These are phyloP conservation scores for Euphorbia celastroides DNA, from an alignment of 441 rosid species.

Conservation along the genomic window DNA sequence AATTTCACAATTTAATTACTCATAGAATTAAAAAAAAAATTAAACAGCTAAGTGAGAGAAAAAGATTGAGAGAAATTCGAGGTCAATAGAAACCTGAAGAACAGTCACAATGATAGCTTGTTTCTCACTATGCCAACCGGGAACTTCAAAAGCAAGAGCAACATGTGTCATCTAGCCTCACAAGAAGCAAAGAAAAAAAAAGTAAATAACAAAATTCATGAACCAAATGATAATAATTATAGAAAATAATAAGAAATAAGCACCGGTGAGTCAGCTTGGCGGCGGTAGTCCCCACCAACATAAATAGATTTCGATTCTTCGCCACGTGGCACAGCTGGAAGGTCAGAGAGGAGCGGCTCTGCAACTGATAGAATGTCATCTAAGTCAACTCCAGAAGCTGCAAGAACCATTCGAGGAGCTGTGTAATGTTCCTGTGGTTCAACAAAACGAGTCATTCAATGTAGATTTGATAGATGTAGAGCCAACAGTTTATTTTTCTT, in stretches of 20 bases:
- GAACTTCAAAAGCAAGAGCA: slow-evolving; percentile 85
- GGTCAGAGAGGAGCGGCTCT: slow-evolving; percentile 77
- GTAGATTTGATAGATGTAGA: background rate
- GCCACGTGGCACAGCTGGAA: too few relatives aligned
- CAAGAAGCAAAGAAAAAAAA: slow-evolving; percentile 6
- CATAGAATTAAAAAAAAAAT: background rate
- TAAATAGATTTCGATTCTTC: slow-evolving; percentile 58
- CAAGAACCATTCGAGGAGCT: slow-evolving; percentile 77
- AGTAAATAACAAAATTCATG: background rate
- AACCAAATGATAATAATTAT: slow-evolving; percentile 28
- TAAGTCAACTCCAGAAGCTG: slow-evolving; percentile 74
- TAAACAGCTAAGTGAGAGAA: too few relatives aligned
- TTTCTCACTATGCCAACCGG: slow-evolving; percentile 82
- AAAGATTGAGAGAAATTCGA: too few relatives aligned
- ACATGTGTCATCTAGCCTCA: slow-evolving; percentile 58
- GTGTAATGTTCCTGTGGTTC: slow-evolving; percentile 70
- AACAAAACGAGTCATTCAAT: slow-evolving; percentile 5
- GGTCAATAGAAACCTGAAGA: slow-evolving; percentile 92
- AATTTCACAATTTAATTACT: too few relatives aligned
- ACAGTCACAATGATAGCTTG: slow-evolving; percentile 66
- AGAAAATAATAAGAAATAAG: too few relatives aligned
- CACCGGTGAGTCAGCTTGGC: slow-evolving; percentile 74
- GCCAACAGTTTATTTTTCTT: slow-evolving; percentile 26
- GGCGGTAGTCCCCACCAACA: slow-evolving; percentile 83
- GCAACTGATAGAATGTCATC: slow-evolving; percentile 65